Evolutionary conservation across 148 eudicot genomes (phyloP).

Genomic region (Fagopyrum homotropicum): DNA sequence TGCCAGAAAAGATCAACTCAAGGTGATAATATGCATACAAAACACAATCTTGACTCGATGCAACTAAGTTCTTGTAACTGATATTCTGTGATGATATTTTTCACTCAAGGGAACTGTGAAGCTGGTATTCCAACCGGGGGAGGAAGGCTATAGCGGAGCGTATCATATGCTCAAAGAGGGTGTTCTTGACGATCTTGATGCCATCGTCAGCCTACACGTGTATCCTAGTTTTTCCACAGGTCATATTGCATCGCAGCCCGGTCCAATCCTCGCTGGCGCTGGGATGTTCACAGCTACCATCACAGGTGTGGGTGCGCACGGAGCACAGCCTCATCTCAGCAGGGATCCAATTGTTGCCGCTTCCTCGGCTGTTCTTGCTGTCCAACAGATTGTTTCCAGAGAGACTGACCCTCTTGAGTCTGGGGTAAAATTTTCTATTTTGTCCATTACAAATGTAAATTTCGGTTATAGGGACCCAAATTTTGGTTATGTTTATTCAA

Average conservation of each 20-base stretch:
- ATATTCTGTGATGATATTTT: not conserved
- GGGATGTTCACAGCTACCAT: conserved; percentile 48
- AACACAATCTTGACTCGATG: not conserved
- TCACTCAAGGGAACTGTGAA: conserved; percentile 52
- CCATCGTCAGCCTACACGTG: conserved; percentile 53
- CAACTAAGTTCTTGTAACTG: not conserved
- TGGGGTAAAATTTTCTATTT: conserved; percentile 28
- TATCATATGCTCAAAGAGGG: conserved; percentile 50
- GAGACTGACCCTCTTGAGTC: conserved; percentile 63
- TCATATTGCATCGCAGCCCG: conserved; percentile 38
- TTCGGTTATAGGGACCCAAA: not conserved
- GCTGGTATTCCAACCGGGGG: conserved; percentile 76
- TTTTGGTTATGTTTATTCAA: not conserved
- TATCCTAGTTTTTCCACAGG: conserved; percentile 41
- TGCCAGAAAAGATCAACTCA: conserved; percentile 32
- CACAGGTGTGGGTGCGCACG: conserved; percentile 61
- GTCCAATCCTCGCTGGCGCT: conserved; percentile 54
- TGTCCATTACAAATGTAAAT: not conserved
- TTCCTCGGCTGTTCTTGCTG: conserved; percentile 40
- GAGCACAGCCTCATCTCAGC: conserved; percentile 52
- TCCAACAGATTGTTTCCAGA: conserved; percentile 65
- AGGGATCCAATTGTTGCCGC: conserved; percentile 57
- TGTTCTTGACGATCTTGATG: conserved; percentile 44
- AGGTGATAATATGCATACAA: conserved; percentile 25
- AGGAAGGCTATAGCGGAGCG: conserved; percentile 73